Base-by-base conservation (phyloP, 2,329 filamentous ascomycete genomes). In the Colletotrichum gloeosporioides region DNA sequence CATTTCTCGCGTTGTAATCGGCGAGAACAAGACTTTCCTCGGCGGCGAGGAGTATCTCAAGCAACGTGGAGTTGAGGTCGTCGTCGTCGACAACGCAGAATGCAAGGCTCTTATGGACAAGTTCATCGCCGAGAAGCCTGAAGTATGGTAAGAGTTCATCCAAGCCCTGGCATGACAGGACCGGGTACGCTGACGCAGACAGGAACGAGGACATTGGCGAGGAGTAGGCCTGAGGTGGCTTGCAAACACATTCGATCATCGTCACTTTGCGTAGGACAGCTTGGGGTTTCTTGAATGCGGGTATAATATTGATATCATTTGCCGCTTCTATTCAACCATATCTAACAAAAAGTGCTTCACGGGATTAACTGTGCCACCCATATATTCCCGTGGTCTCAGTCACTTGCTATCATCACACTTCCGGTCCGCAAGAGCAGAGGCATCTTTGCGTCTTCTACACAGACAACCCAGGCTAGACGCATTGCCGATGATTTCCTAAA, bases 1-100 rank as follows among this genome's bases (percentile, higher is more conserved):
- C 80, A 90, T 96, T 74, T 88, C 90, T 63, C 90, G 94, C 27
- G 93, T 96, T 4, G 94, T 96, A 34, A 91, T 96, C 79, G 94
- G 93, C 64, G 94, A 96, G 86, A 95, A 96, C 85, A 91, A 91
- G 81, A 95, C 90, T 25, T 96, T 95, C 79, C 82, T 95, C 13
- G 94, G 94, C 34, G 94, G 93, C 18, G 94, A 96, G 84, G 90
- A 92, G 36, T 93, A 95, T 80, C 87, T 96, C 53, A 89, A 90
- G 83, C 87, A 90, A 79, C 89, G 91, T 73, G 94, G 94, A 27
- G 90, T 95, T 80, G 93, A 95, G 81, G 92, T 96, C 5, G 87
- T 95, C n/a, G 93, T 95, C 36, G 80, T 95, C 75, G 89, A 94
- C 79, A 91, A 91, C 80, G 81, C 88, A 39, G 91, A 93, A 81